A percentile compares a stretch with the other conserved stretches of the same genome.
Conservation (phyloP, 164 flowering plant genomes). For the Pachysandra terminalis region DNA sequence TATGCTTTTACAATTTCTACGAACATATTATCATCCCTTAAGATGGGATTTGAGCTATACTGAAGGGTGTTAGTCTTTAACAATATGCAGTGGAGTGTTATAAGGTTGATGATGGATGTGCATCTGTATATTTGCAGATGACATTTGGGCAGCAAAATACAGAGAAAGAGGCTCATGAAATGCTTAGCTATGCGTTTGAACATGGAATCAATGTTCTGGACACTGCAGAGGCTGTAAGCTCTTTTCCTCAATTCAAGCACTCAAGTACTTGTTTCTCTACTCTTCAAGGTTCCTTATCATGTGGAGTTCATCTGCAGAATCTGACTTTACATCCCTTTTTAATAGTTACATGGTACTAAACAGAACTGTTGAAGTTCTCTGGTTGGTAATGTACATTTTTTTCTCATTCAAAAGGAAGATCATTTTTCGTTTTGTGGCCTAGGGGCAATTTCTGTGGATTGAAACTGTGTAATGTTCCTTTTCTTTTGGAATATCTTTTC, state of each 20-base stretch:
- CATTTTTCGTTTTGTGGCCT: background rate
- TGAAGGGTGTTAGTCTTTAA: background rate
- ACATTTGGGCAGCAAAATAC: slow-evolving; percentile 94
- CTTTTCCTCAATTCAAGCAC: background rate
- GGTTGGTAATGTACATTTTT: too few relatives aligned
- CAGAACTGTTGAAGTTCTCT: too few relatives aligned
- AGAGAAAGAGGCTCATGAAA: slow-evolving; percentile 91
- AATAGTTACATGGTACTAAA: too few relatives aligned
- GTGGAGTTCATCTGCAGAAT: background rate
- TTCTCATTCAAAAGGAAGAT: background rate
- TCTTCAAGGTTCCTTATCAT: too few relatives aligned
- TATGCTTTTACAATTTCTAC: background rate
- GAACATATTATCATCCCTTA: background rate
- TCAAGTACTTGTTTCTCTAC: background rate
- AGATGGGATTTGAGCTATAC: background rate
- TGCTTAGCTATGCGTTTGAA: slow-evolving; percentile 76
- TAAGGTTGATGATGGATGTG: background rate
- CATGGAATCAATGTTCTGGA: slow-evolving; percentile 76
- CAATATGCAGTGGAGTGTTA: background rate
- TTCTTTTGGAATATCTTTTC: too few relatives aligned
- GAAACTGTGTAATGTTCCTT: too few relatives aligned
- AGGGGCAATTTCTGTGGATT: too few relatives aligned
- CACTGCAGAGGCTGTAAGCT: slow-evolving; percentile 77
- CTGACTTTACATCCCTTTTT: background rate
- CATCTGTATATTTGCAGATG: slow-evolving; percentile 51